phyloP scores from a whole-genome alignment of 2,329 filamentous ascomycete genomes.

The Microdochium nivale region DNA sequence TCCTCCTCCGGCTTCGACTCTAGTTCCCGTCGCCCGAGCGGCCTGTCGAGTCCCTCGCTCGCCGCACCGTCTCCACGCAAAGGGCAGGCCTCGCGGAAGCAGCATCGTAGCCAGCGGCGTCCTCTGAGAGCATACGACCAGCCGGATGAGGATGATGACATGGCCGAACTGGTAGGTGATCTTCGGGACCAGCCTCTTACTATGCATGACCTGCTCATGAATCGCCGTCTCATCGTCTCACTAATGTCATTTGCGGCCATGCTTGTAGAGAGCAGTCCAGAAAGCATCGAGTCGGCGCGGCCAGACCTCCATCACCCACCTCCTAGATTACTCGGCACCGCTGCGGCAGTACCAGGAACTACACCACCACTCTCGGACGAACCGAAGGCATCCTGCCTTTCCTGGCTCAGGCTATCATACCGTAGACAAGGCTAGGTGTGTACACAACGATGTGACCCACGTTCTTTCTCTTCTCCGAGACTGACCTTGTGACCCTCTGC shows the following conservation, averaged over 20 bases:
- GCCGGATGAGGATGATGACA: conserved; percentile 73
- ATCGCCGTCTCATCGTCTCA: neutral
- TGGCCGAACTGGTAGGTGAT: conserved; percentile 66
- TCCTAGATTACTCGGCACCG: conserved; percentile 84
- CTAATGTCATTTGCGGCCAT: neutral
- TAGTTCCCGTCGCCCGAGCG: conserved; percentile 32
- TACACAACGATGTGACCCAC: conserved; percentile 1
- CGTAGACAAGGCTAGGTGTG: conserved; percentile 78
- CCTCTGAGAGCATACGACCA: conserved; percentile 38
- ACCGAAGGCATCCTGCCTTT: conserved; percentile 66
- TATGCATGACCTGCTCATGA: neutral
- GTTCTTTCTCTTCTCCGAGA: neutral
- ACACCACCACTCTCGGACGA: conserved; percentile 41
- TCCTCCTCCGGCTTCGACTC: conserved; percentile 38
- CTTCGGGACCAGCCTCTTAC: too few species aligned
- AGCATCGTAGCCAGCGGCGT: conserved; percentile 74
- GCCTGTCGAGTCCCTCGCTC: conserved; percentile 23
- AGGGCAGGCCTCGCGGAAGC: conserved; percentile 66
- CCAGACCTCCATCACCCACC: conserved; percentile 92
- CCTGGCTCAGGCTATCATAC: conserved; percentile 84
- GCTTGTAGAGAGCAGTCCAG: conserved; percentile 35
- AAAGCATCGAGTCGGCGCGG: conserved; percentile 67
- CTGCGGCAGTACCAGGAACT: conserved; percentile 59
- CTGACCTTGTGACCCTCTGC: conserved; percentile 4
- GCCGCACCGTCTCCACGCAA: conserved; percentile 53